Evolutionary conservation across 495 filamentous ascomycete genomes (phyloP), one percentile per base, ranked within the genome.

Genomic region (Xylaria bambusicola): DNA sequence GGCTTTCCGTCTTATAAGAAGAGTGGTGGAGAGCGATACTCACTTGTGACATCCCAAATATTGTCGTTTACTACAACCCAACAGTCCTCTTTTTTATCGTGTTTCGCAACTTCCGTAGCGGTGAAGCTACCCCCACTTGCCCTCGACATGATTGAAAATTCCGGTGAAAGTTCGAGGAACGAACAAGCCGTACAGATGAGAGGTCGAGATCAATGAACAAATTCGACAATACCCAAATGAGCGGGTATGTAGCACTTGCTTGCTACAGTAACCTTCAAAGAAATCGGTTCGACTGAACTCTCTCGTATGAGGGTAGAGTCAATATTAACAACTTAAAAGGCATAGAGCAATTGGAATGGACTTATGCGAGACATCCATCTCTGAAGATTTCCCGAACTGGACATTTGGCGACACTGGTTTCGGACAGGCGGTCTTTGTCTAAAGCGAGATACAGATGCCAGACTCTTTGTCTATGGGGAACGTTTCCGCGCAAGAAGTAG

Each of bases 341-440:
- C 20, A 13, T 36, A 13, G 21, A 40, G 35, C 44, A 47, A 38
- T 57, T 20, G 26, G 21, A 24, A 29, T 18, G 20, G 1, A 8
- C 27, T 10, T n/a, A 10, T 41, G 35, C 55, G 17, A 49, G 24
- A 29, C 35, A 45, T 44, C 24, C 21, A 49, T 58, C 41, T 24
- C 26, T 51, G 20, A 31, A 17, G 36, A 48, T 27, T n/a, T n/a
- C 10, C 46, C 56, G 13, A 26, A 31, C 26, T 12, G 17, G 35
- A n/a, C 27, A 23, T 17, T 15, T 26, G 33, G 17, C 45, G 24
- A 20, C 36, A 35, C 56, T 51, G 56, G 56, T 51, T 58, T 27
- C 56, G 56, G 56, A 41, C 13, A 31, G 18, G 46, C 13, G 3
- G 15, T 24, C 56, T 58, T 58, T 58, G 56, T 58, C 24, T 12